These are phyloP conservation scores for Jacaranda mimosifolia DNA, from an alignment of 257 asterid genomes.

Conservation along the genomic window DNA sequence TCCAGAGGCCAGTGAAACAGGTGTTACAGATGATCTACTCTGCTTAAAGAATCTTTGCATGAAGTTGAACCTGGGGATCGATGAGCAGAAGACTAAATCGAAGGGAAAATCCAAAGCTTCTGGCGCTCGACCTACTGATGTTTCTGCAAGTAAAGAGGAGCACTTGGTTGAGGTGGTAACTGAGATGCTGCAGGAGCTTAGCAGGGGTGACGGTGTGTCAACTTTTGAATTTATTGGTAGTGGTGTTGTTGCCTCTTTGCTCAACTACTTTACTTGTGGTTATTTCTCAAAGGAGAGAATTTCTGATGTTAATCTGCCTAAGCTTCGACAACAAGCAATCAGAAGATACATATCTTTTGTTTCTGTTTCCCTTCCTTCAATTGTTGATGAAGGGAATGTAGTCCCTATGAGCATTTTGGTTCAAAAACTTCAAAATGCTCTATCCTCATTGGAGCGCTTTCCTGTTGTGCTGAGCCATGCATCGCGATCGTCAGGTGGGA, in stretches of 20 bases:
- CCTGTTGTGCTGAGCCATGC: conserved; percentile 94
- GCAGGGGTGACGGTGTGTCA: conserved; percentile 96
- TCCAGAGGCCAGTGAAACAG: conserved; percentile 71
- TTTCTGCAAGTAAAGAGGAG: conserved; percentile 69
- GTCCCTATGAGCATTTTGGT: conserved; percentile 84
- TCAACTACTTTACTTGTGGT: conserved; percentile 90
- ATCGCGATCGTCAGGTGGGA: conserved; percentile 77
- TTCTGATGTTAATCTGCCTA: conserved; percentile 73
- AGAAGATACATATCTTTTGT: conserved; percentile 87
- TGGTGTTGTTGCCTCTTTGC: conserved; percentile 86
- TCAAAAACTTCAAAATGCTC: conserved; percentile 92
- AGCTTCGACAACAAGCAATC: conserved; percentile 85
- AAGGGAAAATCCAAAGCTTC: conserved; percentile 92
- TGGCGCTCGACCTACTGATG: conserved; percentile 55
- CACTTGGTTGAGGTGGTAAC: conserved; percentile 69
- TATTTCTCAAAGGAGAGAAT: conserved; percentile 77
- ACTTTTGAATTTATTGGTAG: conserved; percentile 98
- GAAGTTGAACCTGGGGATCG: conserved; percentile 69
- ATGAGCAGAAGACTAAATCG: conserved; percentile 68
- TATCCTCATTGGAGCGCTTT: conserved; percentile 91
- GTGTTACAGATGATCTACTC: conserved; percentile 85
- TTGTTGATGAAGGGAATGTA: conserved; percentile 49
- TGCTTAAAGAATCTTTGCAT: conserved; percentile 82
- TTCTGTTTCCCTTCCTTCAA: conserved; percentile 76
- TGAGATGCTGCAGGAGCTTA: conserved; percentile 87